phyloP scores from a whole-genome alignment of 2,329 filamentous ascomycete genomes.

The Helotiales sp. region DNA sequence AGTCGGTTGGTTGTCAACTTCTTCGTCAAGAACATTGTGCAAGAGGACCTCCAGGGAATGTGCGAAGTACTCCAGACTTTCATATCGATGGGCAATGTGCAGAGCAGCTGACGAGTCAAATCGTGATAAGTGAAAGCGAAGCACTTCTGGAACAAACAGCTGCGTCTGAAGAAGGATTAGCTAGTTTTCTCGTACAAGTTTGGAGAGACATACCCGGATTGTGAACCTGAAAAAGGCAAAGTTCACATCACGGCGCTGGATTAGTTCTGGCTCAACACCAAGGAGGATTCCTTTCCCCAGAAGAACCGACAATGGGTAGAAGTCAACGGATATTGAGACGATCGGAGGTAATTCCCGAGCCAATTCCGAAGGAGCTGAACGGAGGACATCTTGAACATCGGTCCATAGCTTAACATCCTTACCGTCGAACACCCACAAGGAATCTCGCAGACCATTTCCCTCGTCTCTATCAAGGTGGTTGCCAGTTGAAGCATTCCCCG shows the following conservation, averaged over 20 bases:
- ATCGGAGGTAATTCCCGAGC: conserved; percentile 73
- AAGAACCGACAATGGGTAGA: conserved; percentile 88
- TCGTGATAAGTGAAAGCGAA: conserved; percentile 77
- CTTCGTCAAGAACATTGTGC: conserved; percentile 92
- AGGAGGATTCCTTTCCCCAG: conserved; percentile 89
- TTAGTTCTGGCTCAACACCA: conserved; percentile 88
- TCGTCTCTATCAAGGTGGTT: conserved; percentile 31
- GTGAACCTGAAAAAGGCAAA: conserved; percentile 90
- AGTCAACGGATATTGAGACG: conserved; percentile 84
- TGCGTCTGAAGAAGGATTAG: conserved; percentile 68
- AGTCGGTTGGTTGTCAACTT: conserved; percentile 75
- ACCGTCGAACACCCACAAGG: conserved; percentile 94
- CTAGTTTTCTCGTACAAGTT: neutral
- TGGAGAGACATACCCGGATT: conserved; percentile 69
- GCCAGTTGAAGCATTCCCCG: conserved; percentile 21
- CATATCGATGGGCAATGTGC: conserved; percentile 82
- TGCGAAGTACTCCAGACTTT: conserved; percentile 86
- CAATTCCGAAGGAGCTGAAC: conserved; percentile 68
- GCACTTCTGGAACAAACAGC: conserved; percentile 86
- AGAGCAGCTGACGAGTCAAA: conserved; percentile 82
- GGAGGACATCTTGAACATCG: conserved; percentile 82
- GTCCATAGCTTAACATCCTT: conserved; percentile 86
- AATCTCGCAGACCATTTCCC: conserved; percentile 67
- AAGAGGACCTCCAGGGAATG: conserved; percentile 91
- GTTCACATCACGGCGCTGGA: conserved; percentile 89